Percentiles rank a stretch among this genome's conserved stretches.
These are phyloP conservation scores for Hyaloscypha hepaticicola DNA, from an alignment of 495 filamentous ascomycete species.

Conservation along the genomic window DNA sequence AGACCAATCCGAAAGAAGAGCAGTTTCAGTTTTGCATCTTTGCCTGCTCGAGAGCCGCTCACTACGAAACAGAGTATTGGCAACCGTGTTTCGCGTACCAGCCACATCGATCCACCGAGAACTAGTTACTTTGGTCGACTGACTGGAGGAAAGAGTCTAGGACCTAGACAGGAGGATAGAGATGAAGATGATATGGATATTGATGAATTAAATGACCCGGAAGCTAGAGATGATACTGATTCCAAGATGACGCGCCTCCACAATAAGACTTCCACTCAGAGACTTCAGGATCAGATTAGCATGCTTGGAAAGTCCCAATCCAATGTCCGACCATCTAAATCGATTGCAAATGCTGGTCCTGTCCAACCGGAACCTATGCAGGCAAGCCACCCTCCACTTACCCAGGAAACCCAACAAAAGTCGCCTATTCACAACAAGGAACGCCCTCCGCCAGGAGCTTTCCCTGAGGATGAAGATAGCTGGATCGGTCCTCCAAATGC, in stretches of 20 bases:
- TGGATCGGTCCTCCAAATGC: slow-evolving; percentile 71
- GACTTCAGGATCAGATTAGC: slow-evolving; percentile 88
- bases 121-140: slow-evolving; percentile 63
- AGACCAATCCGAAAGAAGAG: slow-evolving; percentile 71
- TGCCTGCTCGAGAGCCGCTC: slow-evolving; percentile 88
- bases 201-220: slow-evolving; percentile 45
- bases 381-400: not conserved
- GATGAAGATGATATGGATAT: slow-evolving; percentile 57
- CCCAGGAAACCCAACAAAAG: slow-evolving; percentile 15
- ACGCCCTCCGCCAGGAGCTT: slow-evolving; percentile 42
- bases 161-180: slow-evolving; percentile 45
- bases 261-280: slow-evolving; percentile 87
- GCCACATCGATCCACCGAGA: slow-evolving; percentile 71
- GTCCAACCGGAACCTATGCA: slow-evolving; percentile 12
- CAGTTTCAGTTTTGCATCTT: slow-evolving; percentile 86
- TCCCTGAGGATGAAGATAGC: slow-evolving; percentile 66
- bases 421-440: slow-evolving; percentile 6
- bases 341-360: slow-evolving; percentile 52
- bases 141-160: slow-evolving; percentile 55
- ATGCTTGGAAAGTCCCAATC: slow-evolving; percentile 83
- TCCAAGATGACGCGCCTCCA: slow-evolving; percentile 54
- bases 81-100: slow-evolving; percentile 68
- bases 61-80: slow-evolving; percentile 77
- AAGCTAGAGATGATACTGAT: slow-evolving; percentile 35
- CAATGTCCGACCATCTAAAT: slow-evolving; percentile 61